Percentiles rank a stretch among this genome's conserved stretches.
Evolutionary conservation across 192 early-diverging fungal genomes (phyloP).

Genomic region (Umbelopsis vinacea): DNA sequence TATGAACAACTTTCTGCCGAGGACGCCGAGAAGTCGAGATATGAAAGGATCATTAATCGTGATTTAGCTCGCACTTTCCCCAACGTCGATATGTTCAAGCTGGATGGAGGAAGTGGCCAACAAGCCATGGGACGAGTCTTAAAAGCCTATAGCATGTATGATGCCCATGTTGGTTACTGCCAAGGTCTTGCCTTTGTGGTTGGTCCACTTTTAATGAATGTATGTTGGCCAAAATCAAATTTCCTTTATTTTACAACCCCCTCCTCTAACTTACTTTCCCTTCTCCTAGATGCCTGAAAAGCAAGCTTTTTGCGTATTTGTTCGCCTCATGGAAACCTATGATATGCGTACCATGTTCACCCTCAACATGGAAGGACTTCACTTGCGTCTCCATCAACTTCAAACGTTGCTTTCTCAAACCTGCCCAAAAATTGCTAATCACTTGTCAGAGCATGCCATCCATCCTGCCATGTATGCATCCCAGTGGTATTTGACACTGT

Average conservation of each 20-base stretch:
- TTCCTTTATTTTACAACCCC: neutral
- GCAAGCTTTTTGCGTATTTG: conserved; percentile 92
- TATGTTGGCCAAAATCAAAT: conserved; percentile 45
- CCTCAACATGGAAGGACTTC: conserved; percentile 90
- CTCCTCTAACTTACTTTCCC: neutral
- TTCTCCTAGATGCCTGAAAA: conserved; percentile 83
- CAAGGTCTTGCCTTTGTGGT: conserved; percentile 95
- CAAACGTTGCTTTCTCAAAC: conserved; percentile 73
- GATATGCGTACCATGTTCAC: conserved; percentile 90
- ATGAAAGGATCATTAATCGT: conserved; percentile 89
- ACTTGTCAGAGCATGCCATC: conserved; percentile 75
- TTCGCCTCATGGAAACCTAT: conserved; percentile 89
- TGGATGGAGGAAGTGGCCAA: conserved; percentile 83
- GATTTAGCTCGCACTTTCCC: conserved; percentile 96
- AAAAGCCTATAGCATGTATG: conserved; percentile 92
- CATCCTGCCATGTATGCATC: conserved; percentile 90
- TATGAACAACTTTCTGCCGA: conserved; percentile 74
- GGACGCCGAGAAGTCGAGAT: conserved; percentile 57
- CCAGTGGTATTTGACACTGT: conserved; percentile 94
- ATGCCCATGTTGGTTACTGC: conserved; percentile 95
- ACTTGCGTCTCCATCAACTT: conserved; percentile 87
- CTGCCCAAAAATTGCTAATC: conserved; percentile 73
- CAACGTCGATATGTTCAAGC: conserved; percentile 79
- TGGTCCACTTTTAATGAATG: conserved; percentile 88
- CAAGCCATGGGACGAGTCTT: conserved; percentile 86